Percentiles rank a stretch among this genome's conserved stretches.
These are phyloP conservation scores for Triangularia verruculosa DNA, from an alignment of 2,329 filamentous ascomycete genomes.

Conservation along the genomic window DNA sequence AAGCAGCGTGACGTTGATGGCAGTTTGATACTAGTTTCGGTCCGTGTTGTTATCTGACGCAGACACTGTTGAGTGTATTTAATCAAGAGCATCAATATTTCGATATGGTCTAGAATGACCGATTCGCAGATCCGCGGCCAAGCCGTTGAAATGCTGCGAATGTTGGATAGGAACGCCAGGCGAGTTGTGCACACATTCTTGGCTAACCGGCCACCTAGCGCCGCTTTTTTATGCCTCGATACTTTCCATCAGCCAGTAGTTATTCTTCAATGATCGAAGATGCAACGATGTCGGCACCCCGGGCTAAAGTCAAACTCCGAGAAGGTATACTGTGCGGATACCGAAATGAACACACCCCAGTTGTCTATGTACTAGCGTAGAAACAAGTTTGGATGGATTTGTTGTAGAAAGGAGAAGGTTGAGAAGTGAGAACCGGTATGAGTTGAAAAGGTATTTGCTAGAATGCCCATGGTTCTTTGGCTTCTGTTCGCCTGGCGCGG, in stretches of 20 bases:
- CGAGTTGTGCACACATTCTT: background rate
- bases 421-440: background rate
- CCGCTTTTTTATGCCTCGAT: background rate
- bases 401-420: background rate
- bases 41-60: background rate
- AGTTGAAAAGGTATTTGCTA: background rate
- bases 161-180: background rate
- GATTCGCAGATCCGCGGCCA: background rate
- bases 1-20: background rate
- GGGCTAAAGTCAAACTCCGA: conserved; percentile 7
- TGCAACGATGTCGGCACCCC: conserved; percentile 8
- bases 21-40: background rate
- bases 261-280: background rate
- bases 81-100: background rate
- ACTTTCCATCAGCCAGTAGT: background rate
- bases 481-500: background rate
- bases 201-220: background rate
- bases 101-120: background rate
- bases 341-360: background rate
- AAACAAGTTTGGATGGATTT: background rate
- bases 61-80: background rate
- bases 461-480: background rate
- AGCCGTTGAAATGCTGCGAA: background rate
- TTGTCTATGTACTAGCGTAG: no score
- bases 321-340: background rate